Base-by-base conservation (phyloP, 1,139 yeast species). In the Hyphopichia khmerensis region DNA sequence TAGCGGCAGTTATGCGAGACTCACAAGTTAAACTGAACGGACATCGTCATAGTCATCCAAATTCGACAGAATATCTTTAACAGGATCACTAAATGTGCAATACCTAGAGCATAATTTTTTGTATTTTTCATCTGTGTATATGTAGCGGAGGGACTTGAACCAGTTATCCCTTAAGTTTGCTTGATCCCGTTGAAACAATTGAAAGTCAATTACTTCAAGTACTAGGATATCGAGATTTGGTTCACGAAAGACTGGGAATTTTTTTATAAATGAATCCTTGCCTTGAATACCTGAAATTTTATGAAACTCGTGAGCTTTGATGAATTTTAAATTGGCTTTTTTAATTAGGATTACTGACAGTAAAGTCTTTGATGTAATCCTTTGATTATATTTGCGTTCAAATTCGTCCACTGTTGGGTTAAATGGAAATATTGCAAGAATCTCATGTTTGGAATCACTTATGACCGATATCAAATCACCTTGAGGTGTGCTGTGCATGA, bases 401-500 rank as follows among this genome's bases (percentile, higher is more conserved):
- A 67, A 71, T 18, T 48, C 37, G 8, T 57, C 50, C 1, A 67
- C 55, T 1, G 72, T 59, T 2, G 62, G 55, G 7, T 54, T 47
- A 37, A 55, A 59, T 1, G 65, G 65, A 42, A 72, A 64, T 3
- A 51, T 46, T 0, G 62, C 72, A 11, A 63, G 52, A 15, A 70
- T 55, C 45, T 59, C 56, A 45, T 67, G 67, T 2, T 54, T 52
- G 3, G 60, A 49, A 45, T 72, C 77, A 4, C 67, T 55, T n/a
- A 69, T 42, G 2, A 65, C 49, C 1, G 61, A 66, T 4, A 68
- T 55, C 2, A 69, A 42, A 11, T 57, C 65, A 11, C 62, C 60
- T 21, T 42, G 24, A 3, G 43, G 26, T 14, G 36, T 23, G 19
- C 24, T 35, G 10, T 31, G 39, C 15, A 62, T 43, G 40, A 64